Conservation (phyloP, 1,139 yeast genomes). For the Saccharomycopsis hybrid region DNA sequence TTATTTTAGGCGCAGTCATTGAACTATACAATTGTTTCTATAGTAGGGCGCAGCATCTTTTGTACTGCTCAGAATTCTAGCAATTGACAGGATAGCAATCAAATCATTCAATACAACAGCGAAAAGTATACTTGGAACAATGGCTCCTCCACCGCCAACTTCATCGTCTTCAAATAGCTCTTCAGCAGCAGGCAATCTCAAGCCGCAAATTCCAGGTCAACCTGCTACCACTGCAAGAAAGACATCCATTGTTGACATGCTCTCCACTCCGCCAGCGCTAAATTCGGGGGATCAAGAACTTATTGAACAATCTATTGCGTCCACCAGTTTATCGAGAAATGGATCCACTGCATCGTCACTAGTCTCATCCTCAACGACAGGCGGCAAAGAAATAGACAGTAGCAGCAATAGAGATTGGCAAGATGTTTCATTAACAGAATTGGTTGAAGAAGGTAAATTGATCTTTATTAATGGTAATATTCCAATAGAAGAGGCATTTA, state of each 20-base stretch:
- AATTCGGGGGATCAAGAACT: conserved; percentile 23
- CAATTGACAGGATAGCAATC: too few relatives aligned
- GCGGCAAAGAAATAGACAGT: neutral
- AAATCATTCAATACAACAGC: too few relatives aligned
- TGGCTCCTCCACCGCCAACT: too few relatives aligned
- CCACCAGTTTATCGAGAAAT: conserved; percentile 36
- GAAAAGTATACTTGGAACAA: too few relatives aligned
- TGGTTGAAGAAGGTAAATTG: conserved; percentile 74
- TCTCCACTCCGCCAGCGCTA: conserved; percentile 79
- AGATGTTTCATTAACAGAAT: conserved; percentile 60
- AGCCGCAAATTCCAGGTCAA: too few relatives aligned
- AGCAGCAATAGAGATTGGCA: conserved; percentile 53
- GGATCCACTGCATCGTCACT: conserved; percentile 27
- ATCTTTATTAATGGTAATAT: conserved; percentile 54
- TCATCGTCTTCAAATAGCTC: too few relatives aligned
- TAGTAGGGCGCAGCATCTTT: too few relatives aligned
- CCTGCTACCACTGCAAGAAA: conserved; percentile 34
- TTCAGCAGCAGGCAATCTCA: too few relatives aligned
- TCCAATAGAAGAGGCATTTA: conserved; percentile 84
- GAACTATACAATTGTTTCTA: too few relatives aligned
- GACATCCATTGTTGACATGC: conserved; percentile 74
- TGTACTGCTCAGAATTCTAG: too few relatives aligned
- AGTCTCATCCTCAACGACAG: conserved; percentile 22
- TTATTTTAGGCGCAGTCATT: too few relatives aligned
- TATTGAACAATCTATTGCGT: conserved; percentile 15